Evolutionary conservation across 768 basidiomycete species (phyloP).

Genomic region (Termitomyces sp.): DNA sequence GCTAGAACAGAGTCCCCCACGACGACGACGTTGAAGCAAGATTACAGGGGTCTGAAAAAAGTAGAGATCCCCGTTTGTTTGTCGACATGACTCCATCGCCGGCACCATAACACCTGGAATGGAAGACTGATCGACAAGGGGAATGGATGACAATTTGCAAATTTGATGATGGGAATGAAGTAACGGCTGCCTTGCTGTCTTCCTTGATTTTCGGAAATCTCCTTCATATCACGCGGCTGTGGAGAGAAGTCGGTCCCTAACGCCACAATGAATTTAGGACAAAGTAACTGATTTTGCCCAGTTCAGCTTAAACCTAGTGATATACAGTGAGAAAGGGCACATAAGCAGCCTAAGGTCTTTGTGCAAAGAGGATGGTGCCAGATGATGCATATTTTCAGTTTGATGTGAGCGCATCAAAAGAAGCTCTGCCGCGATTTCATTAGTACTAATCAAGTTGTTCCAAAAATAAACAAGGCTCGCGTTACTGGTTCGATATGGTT

Average conservation of each 20-base stretch:
- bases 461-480: neutral
- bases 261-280: neutral
- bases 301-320: neutral
- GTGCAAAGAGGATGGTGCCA: too few species aligned
- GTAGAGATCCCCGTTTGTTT: neutral
- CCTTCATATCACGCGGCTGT: neutral
- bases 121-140: constrained; percentile 1
- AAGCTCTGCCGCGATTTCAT: neutral
- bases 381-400: neutral
- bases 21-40: neutral
- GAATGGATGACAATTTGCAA: neutral
- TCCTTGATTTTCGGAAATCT: constrained; percentile 2
- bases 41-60: neutral
- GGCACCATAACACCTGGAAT: neutral
- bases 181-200: neutral
- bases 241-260: neutral
- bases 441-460: neutral
- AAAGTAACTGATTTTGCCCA: neutral
- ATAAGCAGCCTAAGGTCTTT: neutral
- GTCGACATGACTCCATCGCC: neutral
- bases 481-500: neutral
- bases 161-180: too few species aligned
- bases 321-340: neutral
- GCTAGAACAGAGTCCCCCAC: neutral
- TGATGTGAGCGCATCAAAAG: neutral